These are phyloP conservation scores for Cornus florida DNA, from an alignment of 148 eudicot genomes.

Conservation along the genomic window DNA sequence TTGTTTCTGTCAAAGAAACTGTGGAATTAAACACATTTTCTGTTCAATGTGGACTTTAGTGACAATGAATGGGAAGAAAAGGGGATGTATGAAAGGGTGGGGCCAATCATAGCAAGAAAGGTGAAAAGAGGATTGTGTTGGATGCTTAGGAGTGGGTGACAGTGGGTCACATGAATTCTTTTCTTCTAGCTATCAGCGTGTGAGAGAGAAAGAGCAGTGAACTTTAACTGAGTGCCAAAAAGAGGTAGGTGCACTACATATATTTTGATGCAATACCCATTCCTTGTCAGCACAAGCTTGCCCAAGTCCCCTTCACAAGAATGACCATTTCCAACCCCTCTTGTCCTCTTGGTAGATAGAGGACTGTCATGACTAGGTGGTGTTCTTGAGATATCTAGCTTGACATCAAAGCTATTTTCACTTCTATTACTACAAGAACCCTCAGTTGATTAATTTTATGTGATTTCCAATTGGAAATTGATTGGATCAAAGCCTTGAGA, in stretches of 20 bases:
- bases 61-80: no score
- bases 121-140: no score
- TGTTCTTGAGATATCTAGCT: conserved; percentile 38
- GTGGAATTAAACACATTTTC: no score
- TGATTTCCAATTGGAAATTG: conserved; percentile 81
- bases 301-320: conserved; percentile 46
- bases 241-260: conserved; percentile 8
- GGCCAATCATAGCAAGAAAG: no score
- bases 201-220: background rate
- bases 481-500: conserved; percentile 92
- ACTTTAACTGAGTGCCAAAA: background rate
- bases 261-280: background rate
- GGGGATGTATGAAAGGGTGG: no score
- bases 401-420: no score
- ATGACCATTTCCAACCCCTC: conserved; percentile 51
- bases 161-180: background rate
- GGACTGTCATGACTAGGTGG: conserved; percentile 57
- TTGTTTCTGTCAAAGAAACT: no score
- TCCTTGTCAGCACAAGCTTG: conserved; percentile 29
- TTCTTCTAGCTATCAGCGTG: no score
- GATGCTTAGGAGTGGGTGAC: conserved; percentile 25
- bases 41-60: no score
- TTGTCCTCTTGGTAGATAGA: conserved; percentile 36
- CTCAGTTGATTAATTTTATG: conserved; percentile 7
- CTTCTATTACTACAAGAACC: no score